Evolutionary conservation across 2,329 filamentous ascomycete genomes (phyloP).

Genomic region (Beauveria asiatica): DNA sequence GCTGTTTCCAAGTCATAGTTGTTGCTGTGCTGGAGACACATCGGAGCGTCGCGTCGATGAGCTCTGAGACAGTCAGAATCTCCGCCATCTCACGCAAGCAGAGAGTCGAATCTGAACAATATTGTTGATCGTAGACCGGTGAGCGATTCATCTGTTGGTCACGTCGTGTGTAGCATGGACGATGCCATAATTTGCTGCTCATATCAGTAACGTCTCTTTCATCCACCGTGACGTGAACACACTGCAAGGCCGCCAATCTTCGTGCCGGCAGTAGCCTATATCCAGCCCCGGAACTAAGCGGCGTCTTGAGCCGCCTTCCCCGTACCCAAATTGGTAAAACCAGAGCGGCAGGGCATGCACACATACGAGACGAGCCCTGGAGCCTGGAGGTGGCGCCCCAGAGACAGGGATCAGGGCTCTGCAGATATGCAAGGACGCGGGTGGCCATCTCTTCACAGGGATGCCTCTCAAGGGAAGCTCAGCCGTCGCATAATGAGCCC

Average conservation of each 20-base stretch:
- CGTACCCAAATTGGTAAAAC: background rate
- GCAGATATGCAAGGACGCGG: slow-evolving; percentile 4
- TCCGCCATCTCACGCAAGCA: too few species aligned
- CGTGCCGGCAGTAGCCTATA: background rate
- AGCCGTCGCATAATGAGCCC: slow-evolving; percentile 2
- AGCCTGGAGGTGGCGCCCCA: background rate
- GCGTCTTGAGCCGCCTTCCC: background rate
- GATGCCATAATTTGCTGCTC: background rate
- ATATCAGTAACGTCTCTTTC: background rate
- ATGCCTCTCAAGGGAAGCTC: background rate
- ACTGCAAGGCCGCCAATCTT: background rate
- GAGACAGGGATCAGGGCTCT: background rate
- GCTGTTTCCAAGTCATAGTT: background rate
- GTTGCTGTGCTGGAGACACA: too few species aligned
- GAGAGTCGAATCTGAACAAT: too few species aligned
- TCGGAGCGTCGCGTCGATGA: too few species aligned
- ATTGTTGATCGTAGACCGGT: background rate
- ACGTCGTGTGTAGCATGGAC: background rate
- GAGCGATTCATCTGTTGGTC: background rate
- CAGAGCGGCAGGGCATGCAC: background rate
- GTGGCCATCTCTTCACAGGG: background rate
- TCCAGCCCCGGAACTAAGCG: background rate
- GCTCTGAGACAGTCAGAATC: too few species aligned
- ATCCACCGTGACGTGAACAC: background rate
- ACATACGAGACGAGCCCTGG: background rate